Evolutionary conservation across 148 eudicot species (phyloP), one percentile per base, ranked within the genome.

Genomic region (Dianthus caryophyllus): DNA sequence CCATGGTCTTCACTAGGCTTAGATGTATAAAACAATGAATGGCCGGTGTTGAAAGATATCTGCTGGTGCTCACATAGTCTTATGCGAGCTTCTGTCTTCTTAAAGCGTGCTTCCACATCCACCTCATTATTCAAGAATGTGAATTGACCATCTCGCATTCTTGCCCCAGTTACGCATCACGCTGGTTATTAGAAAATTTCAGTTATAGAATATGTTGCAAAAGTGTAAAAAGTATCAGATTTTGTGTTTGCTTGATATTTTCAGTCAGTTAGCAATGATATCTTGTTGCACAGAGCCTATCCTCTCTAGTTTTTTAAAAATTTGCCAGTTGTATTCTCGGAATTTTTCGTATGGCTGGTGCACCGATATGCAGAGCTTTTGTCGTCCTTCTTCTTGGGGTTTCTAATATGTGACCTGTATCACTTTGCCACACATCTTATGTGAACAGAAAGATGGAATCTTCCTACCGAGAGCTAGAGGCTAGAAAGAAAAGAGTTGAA

Each of bases 391-490:
- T 60, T 31, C 14, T n/a, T 15, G 25, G 31, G 44, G 16, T 24
- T 0, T 14, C 43, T 33, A 5, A 6, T 39, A 4, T 41, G 1
- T 41, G 44, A 9, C 10, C 10, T 50, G 49, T 8, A 22, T 12
- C 13, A 36, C 15, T 38, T 49, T 17, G 48, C 51, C 41, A 16
- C 49, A 21, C 26, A 15, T 30, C 13, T 38, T 67, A 15, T 25
- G 30, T 56, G 10, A 41, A 73, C 81, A 92, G 97, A 83, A 85
- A 82, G 67, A 75, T 78, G 66, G 77, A 81, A 70, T 64, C 83
- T 50, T 92, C 97, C 4, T 92, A 89, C 73, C 74, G 76, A 65
- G 88, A 87, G 84, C 76, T 92, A 24, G 96, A 85, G 74, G 89
- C 79, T 24, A 82, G 91, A 69, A 84, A 69, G 81, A 76, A 73